Conservation (phyloP, 345 rosid species). For the Psidium guajava region DNA sequence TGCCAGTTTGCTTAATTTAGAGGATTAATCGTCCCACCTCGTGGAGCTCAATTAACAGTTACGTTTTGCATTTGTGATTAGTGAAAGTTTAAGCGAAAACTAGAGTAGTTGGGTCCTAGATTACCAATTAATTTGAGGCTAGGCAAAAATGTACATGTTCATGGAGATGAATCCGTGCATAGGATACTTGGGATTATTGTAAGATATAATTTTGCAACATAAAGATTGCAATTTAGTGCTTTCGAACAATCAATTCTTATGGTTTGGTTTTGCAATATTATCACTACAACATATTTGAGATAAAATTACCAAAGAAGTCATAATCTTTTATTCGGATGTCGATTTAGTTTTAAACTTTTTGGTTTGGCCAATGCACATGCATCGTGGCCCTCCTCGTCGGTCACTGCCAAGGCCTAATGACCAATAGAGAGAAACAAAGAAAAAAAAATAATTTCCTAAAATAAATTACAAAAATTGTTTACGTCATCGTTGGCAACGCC, state of each 20-base stretch:
- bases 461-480: background rate
- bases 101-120: background rate
- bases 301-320: background rate
- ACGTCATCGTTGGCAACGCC: fast-evolving
- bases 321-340: background rate
- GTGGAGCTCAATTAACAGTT: background rate
- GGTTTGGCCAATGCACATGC: background rate
- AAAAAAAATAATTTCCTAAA: background rate
- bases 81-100: background rate
- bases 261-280: background rate
- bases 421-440: fast-evolving
- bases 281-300: background rate
- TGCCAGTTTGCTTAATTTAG: background rate
- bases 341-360: fast-evolving
- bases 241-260: background rate
- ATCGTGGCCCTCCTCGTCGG: fast-evolving
- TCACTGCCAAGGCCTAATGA: fast-evolving
- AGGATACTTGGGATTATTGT: background rate
- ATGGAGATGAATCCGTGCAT: background rate
- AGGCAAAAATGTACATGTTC: background rate
- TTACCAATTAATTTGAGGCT: background rate
- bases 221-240: background rate
- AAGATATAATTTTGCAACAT: background rate
- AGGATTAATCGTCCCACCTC: background rate
- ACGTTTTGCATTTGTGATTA: background rate